phyloP scores from a whole-genome alignment of 306 rosid species.

The Dryas alaskensis region DNA sequence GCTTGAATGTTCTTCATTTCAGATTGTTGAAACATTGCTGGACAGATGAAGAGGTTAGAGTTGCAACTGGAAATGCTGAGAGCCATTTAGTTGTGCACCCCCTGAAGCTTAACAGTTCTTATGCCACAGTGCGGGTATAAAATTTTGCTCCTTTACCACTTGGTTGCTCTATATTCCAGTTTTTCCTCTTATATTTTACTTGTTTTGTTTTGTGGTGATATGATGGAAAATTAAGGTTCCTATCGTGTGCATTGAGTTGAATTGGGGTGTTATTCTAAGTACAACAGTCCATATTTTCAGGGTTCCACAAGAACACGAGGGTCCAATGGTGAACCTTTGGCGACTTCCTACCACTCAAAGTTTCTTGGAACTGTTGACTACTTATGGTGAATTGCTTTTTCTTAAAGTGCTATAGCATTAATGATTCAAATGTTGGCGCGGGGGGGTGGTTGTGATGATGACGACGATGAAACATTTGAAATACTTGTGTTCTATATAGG shows the following conservation, averaged over 20 bases:
- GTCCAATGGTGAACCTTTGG: conserved; percentile 67
- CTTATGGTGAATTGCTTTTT: conserved; percentile 59
- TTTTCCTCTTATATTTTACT: neutral
- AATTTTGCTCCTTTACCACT: conserved; percentile 20
- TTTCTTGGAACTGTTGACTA: conserved; percentile 93
- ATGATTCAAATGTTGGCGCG: conserved; percentile 16
- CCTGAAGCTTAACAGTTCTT: conserved; percentile 70
- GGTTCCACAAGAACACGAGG: conserved; percentile 62
- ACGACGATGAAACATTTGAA: conserved; percentile 12
- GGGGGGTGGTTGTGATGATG: conserved; percentile 7
- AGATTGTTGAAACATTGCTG: conserved; percentile 55
- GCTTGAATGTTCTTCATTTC: conserved; percentile 25
- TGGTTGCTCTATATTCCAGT: neutral
- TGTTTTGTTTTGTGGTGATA: too few species aligned
- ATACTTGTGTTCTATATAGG: conserved; percentile 43
- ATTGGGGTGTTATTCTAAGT: conserved; percentile 9
- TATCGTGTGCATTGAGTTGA: neutral
- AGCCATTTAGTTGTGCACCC: conserved; percentile 58
- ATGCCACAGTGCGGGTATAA: conserved; percentile 60
- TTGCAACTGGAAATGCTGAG: conserved; percentile 65
- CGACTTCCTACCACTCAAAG: conserved; percentile 88
- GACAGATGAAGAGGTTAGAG: conserved; percentile 66
- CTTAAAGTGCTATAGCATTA: neutral
- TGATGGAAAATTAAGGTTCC: neutral
- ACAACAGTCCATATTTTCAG: conserved; percentile 38